These are phyloP conservation scores for Aegilops bicornis DNA, from an alignment of 176 grass and related monocot genomes.

Conservation along the genomic window DNA sequence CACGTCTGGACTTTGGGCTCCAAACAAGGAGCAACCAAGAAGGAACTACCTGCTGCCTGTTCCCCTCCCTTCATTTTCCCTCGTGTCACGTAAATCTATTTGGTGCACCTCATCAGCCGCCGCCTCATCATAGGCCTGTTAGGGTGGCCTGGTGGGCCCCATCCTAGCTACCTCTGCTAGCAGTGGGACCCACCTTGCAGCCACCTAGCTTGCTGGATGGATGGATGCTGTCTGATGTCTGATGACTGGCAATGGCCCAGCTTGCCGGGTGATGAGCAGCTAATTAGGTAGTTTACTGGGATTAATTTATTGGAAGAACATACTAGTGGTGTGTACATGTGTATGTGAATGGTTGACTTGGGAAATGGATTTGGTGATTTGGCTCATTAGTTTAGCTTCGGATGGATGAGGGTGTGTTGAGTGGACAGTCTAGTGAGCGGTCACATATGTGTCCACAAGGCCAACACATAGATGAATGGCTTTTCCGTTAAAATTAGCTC, in stretches of 20 bases:
- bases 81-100: constrained; percentile 14
- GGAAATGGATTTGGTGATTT: neutral
- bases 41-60: constrained; percentile 49
- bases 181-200: neutral
- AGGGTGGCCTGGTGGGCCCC: neutral
- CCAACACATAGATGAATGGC: neutral
- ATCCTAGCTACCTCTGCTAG: neutral
- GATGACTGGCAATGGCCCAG: constrained; percentile 7
- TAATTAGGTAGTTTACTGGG: neutral
- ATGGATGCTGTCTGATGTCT: constrained; percentile 5
- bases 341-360: constrained; percentile 13
- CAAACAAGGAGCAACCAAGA: constrained; percentile 49
- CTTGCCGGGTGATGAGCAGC: neutral
- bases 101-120: neutral
- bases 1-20: constrained; percentile 34
- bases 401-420: neutral
- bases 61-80: neutral
- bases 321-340: neutral
- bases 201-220: neutral
- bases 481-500: neutral
- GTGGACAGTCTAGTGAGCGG: neutral
- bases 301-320: neutral
- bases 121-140: neutral
- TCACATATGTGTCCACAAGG: neutral
- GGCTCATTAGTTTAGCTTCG: neutral